Conservation (phyloP, 257 asterid species). For the Lycium barbarum region DNA sequence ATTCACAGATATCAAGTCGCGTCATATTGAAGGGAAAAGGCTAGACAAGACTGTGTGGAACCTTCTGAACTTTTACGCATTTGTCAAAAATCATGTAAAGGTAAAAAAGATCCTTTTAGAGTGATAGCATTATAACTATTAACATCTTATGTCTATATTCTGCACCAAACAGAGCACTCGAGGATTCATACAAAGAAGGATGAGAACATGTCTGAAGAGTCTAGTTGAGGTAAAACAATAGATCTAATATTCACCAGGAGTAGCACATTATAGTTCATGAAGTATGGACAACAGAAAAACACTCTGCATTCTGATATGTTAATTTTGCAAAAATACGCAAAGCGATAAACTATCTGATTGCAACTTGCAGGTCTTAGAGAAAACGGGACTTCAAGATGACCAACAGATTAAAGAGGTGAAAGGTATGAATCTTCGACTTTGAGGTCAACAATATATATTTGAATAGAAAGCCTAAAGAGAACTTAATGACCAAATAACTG, state of each 20-base stretch:
- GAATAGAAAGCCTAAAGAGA: not conserved
- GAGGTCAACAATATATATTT: not conserved
- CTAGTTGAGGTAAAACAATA: constrained; percentile 66
- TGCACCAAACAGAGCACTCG: constrained; percentile 67
- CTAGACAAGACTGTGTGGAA: constrained; percentile 92
- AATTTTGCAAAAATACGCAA: constrained; percentile 16
- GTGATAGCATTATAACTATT: constrained; percentile 30
- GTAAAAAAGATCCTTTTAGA: constrained; percentile 53
- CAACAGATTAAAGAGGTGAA: constrained; percentile 40
- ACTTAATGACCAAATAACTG: not conserved
- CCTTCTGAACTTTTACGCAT: constrained; percentile 74
- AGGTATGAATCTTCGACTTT: constrained; percentile 41
- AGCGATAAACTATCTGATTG: constrained; percentile 30
- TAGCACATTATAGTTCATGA: not conserved
- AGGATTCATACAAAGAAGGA: constrained; percentile 82
- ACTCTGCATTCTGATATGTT: not conserved
- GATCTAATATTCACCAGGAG: constrained; percentile 18
- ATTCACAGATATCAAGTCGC: constrained; percentile 66
- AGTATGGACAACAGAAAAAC: constrained; percentile 2
- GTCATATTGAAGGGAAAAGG: constrained; percentile 76
- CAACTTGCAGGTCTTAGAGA: constrained; percentile 59
- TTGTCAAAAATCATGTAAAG: constrained; percentile 86
- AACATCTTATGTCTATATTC: constrained; percentile 34
- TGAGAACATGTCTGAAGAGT: constrained; percentile 72
- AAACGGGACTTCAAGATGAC: constrained; percentile 52